These are phyloP conservation scores for Cotoneaster glaucophyllus DNA, from an alignment of 306 rosid species.

Conservation along the genomic window DNA sequence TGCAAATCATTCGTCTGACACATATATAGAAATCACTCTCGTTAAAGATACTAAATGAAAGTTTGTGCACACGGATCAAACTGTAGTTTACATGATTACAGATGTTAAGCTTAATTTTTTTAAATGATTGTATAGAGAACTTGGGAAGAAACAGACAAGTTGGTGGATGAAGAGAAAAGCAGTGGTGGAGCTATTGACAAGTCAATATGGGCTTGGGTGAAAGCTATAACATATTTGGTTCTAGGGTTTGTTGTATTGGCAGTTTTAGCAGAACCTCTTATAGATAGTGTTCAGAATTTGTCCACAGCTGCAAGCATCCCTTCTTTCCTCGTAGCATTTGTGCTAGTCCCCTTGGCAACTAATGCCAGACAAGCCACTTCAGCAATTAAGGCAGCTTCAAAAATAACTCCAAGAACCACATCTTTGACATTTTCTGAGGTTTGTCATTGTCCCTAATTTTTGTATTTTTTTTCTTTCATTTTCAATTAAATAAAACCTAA, in stretches of 20 bases:
- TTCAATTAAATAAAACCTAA: background rate
- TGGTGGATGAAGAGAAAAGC: conserved; percentile 3
- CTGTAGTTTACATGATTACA: background rate
- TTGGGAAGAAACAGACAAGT: conserved; percentile 14
- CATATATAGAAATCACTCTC: background rate
- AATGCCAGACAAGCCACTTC: conserved; percentile 55
- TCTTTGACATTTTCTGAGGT: conserved; percentile 60
- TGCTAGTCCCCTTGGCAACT: conserved; percentile 56
- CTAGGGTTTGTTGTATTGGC: conserved; percentile 15
- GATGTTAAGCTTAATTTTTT: background rate
- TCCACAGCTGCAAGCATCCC: conserved; percentile 40
- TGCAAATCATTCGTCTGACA: background rate
- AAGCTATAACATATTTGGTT: conserved; percentile 5
- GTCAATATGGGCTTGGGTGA: conserved; percentile 8
- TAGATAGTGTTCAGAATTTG: conserved; percentile 46
- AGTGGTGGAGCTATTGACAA: conserved; percentile 2
- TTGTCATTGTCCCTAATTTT: background rate
- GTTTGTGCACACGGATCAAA: background rate
- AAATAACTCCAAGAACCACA: conserved; percentile 41
- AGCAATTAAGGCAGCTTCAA: conserved; percentile 50
- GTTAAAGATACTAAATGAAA: background rate
- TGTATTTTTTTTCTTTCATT: background rate
- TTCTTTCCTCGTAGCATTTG: conserved; percentile 48
- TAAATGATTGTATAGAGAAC: conserved; percentile 2
- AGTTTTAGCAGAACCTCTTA: conserved; percentile 58